Percentiles rank a stretch among this genome's conserved stretches.
Evolutionary conservation across 176 grass and related monocot genomes (phyloP).

Genomic region (Chloris gayana): DNA sequence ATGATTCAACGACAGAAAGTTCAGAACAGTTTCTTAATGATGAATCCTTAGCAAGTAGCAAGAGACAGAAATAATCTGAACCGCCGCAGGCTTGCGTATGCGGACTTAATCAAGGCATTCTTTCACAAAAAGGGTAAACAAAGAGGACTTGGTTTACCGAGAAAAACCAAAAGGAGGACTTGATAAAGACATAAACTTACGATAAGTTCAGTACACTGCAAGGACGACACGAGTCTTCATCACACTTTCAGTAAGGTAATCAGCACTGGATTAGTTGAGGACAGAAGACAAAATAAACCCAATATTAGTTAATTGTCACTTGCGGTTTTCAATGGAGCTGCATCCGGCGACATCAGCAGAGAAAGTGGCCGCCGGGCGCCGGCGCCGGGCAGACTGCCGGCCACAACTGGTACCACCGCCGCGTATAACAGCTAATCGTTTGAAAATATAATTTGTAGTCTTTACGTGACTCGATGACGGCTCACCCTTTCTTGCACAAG

Average conservation of each 20-base stretch:
- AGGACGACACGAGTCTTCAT: slow-evolving; percentile 4
- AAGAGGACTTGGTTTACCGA: too few species aligned
- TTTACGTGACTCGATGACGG: not conserved
- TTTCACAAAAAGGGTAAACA: not conserved
- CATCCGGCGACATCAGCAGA: not conserved
- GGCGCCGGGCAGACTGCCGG: too few species aligned
- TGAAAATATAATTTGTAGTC: not conserved
- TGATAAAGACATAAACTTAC: not conserved
- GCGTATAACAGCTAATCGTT: not conserved
- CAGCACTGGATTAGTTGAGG: not conserved
- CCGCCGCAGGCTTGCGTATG: too few species aligned
- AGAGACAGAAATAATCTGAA: not conserved
- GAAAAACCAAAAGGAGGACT: not conserved
- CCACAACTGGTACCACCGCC: not conserved
- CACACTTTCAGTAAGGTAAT: slow-evolving; percentile 6
- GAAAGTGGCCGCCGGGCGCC: not conserved
- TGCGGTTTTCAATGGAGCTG: slow-evolving; percentile 18
- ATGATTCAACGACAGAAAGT: not conserved
- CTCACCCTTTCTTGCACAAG: not conserved
- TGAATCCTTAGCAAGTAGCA: not conserved
- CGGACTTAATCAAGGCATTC: not conserved
- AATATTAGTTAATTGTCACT: slow-evolving; percentile 2
- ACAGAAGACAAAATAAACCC: not conserved
- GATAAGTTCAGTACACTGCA: not conserved
- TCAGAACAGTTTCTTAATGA: not conserved